phyloP scores from a whole-genome alignment of 495 filamentous ascomycete species.

The Penicillium diatomitis region DNA sequence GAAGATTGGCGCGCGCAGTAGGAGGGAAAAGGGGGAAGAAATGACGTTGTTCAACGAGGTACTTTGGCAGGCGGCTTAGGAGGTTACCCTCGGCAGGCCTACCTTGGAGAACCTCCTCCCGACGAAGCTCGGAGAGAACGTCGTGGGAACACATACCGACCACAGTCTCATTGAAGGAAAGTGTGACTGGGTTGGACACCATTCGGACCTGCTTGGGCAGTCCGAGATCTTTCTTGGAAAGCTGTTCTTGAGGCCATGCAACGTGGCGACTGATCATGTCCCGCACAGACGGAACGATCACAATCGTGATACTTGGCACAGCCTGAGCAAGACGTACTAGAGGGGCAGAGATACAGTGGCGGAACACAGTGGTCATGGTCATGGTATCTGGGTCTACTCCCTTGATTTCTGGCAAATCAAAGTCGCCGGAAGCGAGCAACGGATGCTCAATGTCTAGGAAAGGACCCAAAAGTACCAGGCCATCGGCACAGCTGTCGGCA shows the following conservation, averaged over 20 bases:
- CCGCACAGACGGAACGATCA: slow-evolving; percentile 79
- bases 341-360: slow-evolving; percentile 60
- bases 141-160: slow-evolving; percentile 78
- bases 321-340: slow-evolving; percentile 54
- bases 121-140: slow-evolving; percentile 65
- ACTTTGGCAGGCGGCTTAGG: slow-evolving; percentile 56
- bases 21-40: slow-evolving; percentile 87
- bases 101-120: slow-evolving; percentile 61
- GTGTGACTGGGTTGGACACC: slow-evolving; percentile 79
- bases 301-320: slow-evolving; percentile 68
- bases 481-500: slow-evolving; percentile 63
- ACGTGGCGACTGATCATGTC: slow-evolving; percentile 76
- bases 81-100: slow-evolving; percentile 47
- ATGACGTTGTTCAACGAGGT: slow-evolving; percentile 79
- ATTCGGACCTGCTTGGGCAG: slow-evolving; percentile 65
- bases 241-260: slow-evolving; percentile 81
- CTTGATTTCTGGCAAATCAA: slow-evolving; percentile 73
- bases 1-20: slow-evolving; percentile 52
- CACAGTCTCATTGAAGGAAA: slow-evolving; percentile 77
- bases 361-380: slow-evolving; percentile 76
- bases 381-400: slow-evolving; percentile 61
- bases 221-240: slow-evolving; percentile 60
- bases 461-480: slow-evolving; percentile 73
- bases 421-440: slow-evolving; percentile 77
- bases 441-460: slow-evolving; percentile 91